phyloP scores from a whole-genome alignment of 345 rosid genomes.

The Lumnitzera littorea region DNA sequence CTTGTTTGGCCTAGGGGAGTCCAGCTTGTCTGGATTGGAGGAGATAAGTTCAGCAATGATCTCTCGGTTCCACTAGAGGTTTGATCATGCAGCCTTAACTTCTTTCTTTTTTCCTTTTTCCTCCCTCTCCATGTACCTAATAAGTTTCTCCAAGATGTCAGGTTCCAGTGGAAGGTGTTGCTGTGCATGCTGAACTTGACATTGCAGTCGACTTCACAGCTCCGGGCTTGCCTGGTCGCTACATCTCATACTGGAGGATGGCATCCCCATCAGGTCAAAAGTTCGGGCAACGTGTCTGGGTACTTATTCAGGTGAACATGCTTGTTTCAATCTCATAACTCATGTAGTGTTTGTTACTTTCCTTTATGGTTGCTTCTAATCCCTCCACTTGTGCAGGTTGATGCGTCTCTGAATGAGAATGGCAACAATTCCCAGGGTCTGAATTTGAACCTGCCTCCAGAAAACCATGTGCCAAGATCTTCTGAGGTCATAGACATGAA shows the following conservation, averaged over 20 bases:
- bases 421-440: slow-evolving; percentile 30
- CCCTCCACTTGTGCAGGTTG: slow-evolving; percentile 39
- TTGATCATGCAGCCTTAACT: not conserved
- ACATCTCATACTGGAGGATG: slow-evolving; percentile 91
- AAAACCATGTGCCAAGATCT: slow-evolving; percentile 15
- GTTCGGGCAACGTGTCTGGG: slow-evolving; percentile 97
- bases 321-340: not conserved
- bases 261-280: slow-evolving; percentile 50
- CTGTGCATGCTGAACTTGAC: slow-evolving; percentile 60
- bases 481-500: slow-evolving; percentile 24
- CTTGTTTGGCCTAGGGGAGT: slow-evolving; percentile 58
- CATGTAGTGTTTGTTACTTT: not conserved
- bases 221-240: slow-evolving; percentile 69
- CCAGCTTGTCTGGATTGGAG: slow-evolving; percentile 72
- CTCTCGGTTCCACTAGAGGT: slow-evolving; percentile 56
- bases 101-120: not conserved
- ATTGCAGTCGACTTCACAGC: slow-evolving; percentile 71
- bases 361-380: not conserved
- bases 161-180: slow-evolving; percentile 62
- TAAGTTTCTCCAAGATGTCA: slow-evolving; percentile 19
- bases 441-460: slow-evolving; percentile 66
- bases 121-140: not conserved
- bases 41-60: slow-evolving; percentile 46
- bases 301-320: slow-evolving; percentile 54
- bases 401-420: slow-evolving; percentile 32